phyloP scores from a whole-genome alignment of 1,284 basidiomycete genomes.

The Ganoderma lingzhi region DNA sequence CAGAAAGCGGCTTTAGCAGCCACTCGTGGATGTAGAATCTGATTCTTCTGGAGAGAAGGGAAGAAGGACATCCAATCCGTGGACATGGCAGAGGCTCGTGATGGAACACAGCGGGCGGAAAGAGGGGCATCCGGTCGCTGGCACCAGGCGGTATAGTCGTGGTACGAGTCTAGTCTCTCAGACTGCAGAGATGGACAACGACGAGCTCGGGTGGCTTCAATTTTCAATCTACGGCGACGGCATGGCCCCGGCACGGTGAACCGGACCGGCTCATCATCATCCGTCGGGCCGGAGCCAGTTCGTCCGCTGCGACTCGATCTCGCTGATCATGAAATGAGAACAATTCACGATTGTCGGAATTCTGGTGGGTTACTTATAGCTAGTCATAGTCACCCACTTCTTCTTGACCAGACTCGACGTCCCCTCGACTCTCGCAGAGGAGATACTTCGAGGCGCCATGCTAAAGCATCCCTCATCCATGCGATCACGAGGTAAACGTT shows the following conservation, averaged over 20 bases:
- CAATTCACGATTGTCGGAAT: too few species aligned
- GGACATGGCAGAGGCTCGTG: slow-evolving; percentile 13
- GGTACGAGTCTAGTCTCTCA: too few species aligned
- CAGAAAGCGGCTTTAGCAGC: slow-evolving; percentile 16
- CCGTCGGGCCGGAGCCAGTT: too few species aligned
- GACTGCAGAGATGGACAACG: too few species aligned
- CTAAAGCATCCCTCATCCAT: not conserved
- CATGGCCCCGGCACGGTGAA: too few species aligned
- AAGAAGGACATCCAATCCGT: slow-evolving; percentile 11
- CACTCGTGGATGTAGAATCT: slow-evolving; percentile 23
- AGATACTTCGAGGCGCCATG: not conserved
- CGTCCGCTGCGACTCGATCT: too few species aligned
- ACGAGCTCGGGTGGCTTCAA: too few species aligned
- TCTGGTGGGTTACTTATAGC: too few species aligned
- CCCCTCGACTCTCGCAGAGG: not conserved
- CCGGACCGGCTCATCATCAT: too few species aligned
- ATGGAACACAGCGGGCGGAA: not conserved
- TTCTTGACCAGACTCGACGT: not conserved
- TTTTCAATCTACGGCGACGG: too few species aligned
- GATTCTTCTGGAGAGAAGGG: slow-evolving; percentile 14
- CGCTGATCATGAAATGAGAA: too few species aligned
- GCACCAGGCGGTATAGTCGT: not conserved
- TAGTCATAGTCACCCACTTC: too few species aligned
- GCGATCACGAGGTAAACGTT: not conserved
- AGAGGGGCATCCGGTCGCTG: not conserved